These are phyloP conservation scores for Apostasia ramifera DNA, from an alignment of 106 monocot genomes.

Conservation along the genomic window DNA sequence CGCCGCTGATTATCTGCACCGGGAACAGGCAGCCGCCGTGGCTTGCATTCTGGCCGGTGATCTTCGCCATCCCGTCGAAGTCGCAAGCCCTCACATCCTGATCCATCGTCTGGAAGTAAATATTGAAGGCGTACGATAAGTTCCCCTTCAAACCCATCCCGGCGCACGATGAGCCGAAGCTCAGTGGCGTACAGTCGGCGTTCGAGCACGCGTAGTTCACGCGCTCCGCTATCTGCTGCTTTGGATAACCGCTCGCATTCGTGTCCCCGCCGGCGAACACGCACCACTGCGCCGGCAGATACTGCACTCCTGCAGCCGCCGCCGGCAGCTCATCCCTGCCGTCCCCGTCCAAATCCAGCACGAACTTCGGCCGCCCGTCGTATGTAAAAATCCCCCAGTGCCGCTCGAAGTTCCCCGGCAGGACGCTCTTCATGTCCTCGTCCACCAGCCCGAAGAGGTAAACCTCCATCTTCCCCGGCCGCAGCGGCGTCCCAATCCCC, in stretches of 20 bases:
- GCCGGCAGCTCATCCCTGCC: slow-evolving; percentile 17
- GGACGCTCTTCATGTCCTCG: slow-evolving; percentile 37
- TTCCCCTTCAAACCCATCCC: slow-evolving; percentile 31
- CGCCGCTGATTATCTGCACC: slow-evolving; percentile 10
- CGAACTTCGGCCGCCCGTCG: slow-evolving; percentile 45
- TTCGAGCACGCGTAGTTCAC: slow-evolving; percentile 27
- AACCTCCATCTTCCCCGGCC: slow-evolving; percentile 23
- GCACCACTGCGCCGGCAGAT: slow-evolving; percentile 31
- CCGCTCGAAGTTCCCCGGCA: slow-evolving; percentile 36
- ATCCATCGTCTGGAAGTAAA: slow-evolving; percentile 42
- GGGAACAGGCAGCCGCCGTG: slow-evolving; percentile 26
- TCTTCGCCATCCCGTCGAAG: slow-evolving; percentile 33
- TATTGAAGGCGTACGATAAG: slow-evolving; percentile 49
- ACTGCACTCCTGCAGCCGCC: slow-evolving; percentile 22
- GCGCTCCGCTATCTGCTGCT: slow-evolving; percentile 8
- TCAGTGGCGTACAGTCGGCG: slow-evolving; percentile 33
- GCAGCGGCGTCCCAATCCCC: slow-evolving; percentile 27
- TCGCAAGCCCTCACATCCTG: slow-evolving; percentile 32
- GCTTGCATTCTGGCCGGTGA: slow-evolving; percentile 27
- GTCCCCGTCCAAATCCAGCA: slow-evolving; percentile 31
- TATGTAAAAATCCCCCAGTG: slow-evolving; percentile 42
- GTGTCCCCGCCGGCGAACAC: slow-evolving; percentile 10
- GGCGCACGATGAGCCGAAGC: slow-evolving; percentile 22
- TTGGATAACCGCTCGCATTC: not conserved
- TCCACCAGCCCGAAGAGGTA: slow-evolving; percentile 41